These are phyloP conservation scores for Candida corydali DNA, from an alignment of 805 yeast genomes.

Conservation along the genomic window DNA sequence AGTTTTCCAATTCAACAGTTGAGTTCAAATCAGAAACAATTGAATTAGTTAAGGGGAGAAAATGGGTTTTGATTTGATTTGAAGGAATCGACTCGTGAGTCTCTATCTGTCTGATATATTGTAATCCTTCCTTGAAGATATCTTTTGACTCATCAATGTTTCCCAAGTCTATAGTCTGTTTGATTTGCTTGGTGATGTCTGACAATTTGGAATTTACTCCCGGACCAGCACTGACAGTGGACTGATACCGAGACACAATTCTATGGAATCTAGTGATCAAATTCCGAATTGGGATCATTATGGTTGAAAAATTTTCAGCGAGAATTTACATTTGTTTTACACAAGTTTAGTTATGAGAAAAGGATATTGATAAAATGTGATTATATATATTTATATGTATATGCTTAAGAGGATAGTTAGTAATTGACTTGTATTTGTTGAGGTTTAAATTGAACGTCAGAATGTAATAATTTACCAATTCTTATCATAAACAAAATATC, in stretches of 20 bases:
- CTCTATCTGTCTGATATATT: conserved; percentile 36
- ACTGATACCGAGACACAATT: too few species aligned
- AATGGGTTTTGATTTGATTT: conserved; percentile 18
- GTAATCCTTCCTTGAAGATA: conserved; percentile 38
- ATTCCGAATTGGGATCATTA: conserved; percentile 3
- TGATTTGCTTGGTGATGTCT: conserved; percentile 32
- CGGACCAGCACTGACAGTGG: too few species aligned
- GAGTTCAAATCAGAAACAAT: conserved; percentile 14
- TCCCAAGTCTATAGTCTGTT: conserved; percentile 17
- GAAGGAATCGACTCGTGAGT: conserved; percentile 26
- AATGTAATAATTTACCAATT: conserved; percentile 18
- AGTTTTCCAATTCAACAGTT: conserved; percentile 18
- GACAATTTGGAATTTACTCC: conserved; percentile 24
- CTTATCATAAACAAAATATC: conserved; percentile 40
- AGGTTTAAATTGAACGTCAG: too few species aligned
- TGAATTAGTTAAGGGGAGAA: conserved; percentile 24
- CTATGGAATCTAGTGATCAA: too few species aligned
- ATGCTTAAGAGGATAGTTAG: too few species aligned
- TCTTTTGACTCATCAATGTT: conserved; percentile 26
- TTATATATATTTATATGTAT: too few species aligned
- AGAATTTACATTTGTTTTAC: too few species aligned
- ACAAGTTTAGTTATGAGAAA: too few species aligned
- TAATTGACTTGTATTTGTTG: too few species aligned
- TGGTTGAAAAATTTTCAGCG: not conserved
- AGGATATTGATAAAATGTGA: too few species aligned